phyloP scores from a whole-genome alignment of 768 basidiomycete species.

The Mycena capillaripes region DNA sequence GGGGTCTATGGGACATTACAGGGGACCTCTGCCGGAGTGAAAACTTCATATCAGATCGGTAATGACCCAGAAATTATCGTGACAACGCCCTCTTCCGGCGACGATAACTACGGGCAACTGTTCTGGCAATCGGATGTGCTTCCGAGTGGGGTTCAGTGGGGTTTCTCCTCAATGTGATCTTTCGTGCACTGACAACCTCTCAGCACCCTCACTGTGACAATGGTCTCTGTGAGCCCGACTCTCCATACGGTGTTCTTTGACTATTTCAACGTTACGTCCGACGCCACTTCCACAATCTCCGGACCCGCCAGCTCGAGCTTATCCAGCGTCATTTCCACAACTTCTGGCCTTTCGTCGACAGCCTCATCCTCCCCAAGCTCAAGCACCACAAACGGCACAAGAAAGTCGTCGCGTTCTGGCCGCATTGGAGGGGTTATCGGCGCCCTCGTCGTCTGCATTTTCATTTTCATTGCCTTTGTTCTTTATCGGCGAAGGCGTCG shows the following conservation, averaged over 20 bases:
- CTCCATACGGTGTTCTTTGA: not conserved
- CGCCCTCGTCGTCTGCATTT: not conserved
- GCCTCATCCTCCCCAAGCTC: too few species aligned
- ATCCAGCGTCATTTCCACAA: too few species aligned
- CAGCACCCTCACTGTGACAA: not conserved
- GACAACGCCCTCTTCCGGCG: not conserved
- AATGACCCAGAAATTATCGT: not conserved
- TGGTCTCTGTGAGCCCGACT: not conserved
- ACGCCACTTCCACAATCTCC: not conserved
- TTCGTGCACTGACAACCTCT: not conserved
- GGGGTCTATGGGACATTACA: conserved; percentile 19
- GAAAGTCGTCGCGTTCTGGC: not conserved
- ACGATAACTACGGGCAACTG: not conserved
- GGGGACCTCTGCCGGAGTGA: conserved; percentile 5
- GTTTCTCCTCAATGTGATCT: not conserved
- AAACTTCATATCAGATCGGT: conserved; percentile 16
- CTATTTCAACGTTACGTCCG: not conserved
- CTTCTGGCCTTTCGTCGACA: too few species aligned
- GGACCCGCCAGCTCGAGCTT: too few species aligned
- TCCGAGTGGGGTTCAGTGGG: not conserved
- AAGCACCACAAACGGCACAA: too few species aligned
- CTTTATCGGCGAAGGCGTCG: too few species aligned
- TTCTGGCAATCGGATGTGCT: not conserved
- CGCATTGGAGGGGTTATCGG: not conserved
- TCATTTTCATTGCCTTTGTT: too few species aligned